Evolutionary conservation across 163 green algal genomes (phyloP).

Genomic region (Volvox carteri): DNA sequence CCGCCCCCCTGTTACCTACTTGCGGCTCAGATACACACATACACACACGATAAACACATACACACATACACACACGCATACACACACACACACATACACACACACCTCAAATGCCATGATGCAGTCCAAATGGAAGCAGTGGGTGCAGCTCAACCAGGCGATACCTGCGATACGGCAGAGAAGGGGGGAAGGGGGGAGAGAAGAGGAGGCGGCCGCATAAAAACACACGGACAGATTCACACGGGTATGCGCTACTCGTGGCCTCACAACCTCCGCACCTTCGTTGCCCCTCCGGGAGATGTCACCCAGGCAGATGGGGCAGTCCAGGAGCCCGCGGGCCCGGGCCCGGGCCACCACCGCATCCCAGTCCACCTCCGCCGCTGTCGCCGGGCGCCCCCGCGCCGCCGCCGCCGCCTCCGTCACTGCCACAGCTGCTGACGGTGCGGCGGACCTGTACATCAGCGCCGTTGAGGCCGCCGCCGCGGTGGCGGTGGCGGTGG

Average conservation of each 20-base stretch:
- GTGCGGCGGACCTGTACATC: not conserved
- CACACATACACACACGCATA: too few species aligned
- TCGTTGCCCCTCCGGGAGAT: constrained; percentile 30
- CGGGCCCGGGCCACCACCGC: constrained; percentile 34
- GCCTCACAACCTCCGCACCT: too few species aligned
- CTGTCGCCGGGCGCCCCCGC: constrained; percentile 12
- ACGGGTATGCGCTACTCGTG: not conserved
- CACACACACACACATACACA: not conserved
- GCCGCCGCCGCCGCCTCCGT: constrained; percentile 5
- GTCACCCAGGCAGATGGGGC: constrained; percentile 67
- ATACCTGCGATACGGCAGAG: constrained; percentile 25
- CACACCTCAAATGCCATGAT: constrained; percentile 67
- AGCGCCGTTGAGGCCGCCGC: constrained; percentile 3
- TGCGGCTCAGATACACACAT: too few species aligned
- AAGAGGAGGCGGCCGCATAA: not conserved
- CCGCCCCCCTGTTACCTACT: too few species aligned
- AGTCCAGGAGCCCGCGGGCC: constrained; percentile 58
- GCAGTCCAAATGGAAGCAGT: constrained; percentile 73
- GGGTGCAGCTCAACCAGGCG: constrained; percentile 70
- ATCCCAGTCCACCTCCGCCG: constrained; percentile 63
- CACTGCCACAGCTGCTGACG: not conserved
- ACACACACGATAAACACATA: too few species aligned
- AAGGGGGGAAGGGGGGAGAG: not conserved
- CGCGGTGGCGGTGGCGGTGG: too few species aligned
- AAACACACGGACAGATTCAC: too few species aligned